A percentile compares a stretch with the other conserved stretches of the same genome.
Conservation (phyloP, 2,329 filamentous ascomycete genomes). For the Orbilia brochopaga region DNA sequence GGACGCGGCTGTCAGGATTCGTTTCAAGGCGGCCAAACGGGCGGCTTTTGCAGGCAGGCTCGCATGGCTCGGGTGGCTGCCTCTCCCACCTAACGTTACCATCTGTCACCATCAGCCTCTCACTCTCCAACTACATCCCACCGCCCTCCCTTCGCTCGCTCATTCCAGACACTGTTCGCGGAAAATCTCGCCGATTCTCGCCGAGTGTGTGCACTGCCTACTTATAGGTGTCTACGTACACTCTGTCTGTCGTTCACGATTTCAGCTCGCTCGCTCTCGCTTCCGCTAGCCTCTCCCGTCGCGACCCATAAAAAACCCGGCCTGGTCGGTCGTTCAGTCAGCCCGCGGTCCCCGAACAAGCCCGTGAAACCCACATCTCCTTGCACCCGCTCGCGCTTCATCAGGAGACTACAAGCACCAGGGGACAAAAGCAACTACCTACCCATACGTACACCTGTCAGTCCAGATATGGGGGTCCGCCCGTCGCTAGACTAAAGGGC, state of each 20-base stretch:
- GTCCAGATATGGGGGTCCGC: conserved; percentile 40
- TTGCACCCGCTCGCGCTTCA: background rate
- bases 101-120: background rate
- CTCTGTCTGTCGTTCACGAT: conserved; percentile 1
- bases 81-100: too few species aligned
- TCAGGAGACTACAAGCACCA: conserved; percentile 4
- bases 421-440: too few species aligned
- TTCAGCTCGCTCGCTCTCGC: conserved; percentile 15
- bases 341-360: background rate
- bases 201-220: background rate
- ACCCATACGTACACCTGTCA: conserved; percentile 1
- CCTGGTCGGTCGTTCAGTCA: conserved; percentile 6
- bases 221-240: background rate
- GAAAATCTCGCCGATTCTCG: background rate
- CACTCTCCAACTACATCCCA: background rate
- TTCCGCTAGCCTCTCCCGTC: conserved; percentile 11
- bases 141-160: background rate
- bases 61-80: too few species aligned
- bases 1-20: too few species aligned
- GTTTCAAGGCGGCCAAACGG: too few species aligned
- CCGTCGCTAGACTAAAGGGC: conserved; percentile 8
- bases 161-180: background rate
- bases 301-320: background rate
- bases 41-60: too few species aligned
- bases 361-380: background rate